Evolutionary conservation across 139 green algal genomes (phyloP).

Genomic region (Tetraselmis chui): DNA sequence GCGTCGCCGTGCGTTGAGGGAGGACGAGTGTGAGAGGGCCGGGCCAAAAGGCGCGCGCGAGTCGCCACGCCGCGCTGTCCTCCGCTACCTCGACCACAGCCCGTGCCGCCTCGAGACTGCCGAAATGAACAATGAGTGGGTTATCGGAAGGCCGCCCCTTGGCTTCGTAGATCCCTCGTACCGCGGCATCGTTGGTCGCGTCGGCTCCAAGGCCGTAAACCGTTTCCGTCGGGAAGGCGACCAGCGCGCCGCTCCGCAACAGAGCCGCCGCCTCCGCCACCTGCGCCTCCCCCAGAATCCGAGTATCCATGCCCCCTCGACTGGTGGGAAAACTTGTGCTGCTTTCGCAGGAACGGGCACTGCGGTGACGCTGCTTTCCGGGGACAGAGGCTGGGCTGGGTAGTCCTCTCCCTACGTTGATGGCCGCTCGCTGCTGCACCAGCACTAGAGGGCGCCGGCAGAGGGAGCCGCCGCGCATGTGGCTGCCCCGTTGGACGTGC

Average conservation of each 20-base stretch:
- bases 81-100: conserved; percentile 36
- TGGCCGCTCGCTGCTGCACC: too few species aligned
- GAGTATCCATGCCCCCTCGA: background rate
- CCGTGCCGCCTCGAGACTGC: background rate
- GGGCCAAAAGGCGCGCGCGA: conserved; percentile 37
- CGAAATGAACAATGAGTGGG: conserved; percentile 50
- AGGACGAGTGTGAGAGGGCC: conserved; percentile 50
- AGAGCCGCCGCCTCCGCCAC: conserved; percentile 9
- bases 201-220: conserved; percentile 51
- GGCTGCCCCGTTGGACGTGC: too few species aligned
- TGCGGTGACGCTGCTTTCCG: too few species aligned
- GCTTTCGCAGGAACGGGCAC: too few species aligned
- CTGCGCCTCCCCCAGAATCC: background rate
- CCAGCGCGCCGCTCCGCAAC: conserved; percentile 10
- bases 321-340: too few species aligned
- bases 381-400: too few species aligned
- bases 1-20: conserved; percentile 14
- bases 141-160: conserved; percentile 51
- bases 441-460: too few species aligned
- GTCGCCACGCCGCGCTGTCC: conserved; percentile 18
- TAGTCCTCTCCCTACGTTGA: too few species aligned
- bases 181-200: conserved; percentile 25
- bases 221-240: conserved; percentile 49
- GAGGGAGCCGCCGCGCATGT: too few species aligned
- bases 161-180: conserved; percentile 35